phyloP scores from a whole-genome alignment of 495 filamentous ascomycete species.

The Trichoderma gamsii region DNA sequence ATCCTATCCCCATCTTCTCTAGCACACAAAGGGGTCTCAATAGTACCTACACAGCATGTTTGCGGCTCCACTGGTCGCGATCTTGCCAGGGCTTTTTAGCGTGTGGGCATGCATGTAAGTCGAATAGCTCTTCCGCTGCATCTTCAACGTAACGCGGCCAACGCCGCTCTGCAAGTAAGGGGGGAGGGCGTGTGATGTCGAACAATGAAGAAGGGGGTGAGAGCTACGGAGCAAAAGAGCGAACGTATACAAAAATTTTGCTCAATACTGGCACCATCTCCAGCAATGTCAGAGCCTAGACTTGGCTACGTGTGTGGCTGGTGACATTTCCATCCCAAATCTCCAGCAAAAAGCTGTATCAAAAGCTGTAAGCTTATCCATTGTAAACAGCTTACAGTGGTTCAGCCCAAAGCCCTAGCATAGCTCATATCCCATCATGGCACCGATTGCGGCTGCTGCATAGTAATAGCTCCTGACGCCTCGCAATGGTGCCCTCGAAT shows the following conservation, averaged over 20 bases:
- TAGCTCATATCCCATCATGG: background rate
- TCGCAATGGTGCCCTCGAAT: constrained; percentile 10
- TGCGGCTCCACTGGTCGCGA: background rate
- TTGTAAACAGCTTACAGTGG: background rate
- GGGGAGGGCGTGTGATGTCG: background rate
- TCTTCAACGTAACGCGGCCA: constrained; percentile 1
- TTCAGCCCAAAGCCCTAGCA: background rate
- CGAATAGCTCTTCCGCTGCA: background rate
- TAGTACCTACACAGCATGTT: background rate
- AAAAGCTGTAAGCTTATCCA: background rate
- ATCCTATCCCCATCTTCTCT: background rate
- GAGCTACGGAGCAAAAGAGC: background rate
- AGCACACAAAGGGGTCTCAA: background rate
- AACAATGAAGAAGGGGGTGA: background rate
- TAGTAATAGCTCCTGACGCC: background rate
- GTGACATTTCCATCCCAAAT: too few relatives aligned
- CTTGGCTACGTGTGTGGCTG: too few relatives aligned
- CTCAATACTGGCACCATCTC: too few relatives aligned
- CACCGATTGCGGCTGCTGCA: constrained; percentile 12
- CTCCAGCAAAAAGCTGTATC: background rate
- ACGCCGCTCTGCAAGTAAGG: background rate
- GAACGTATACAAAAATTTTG: background rate
- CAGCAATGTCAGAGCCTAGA: too few relatives aligned
- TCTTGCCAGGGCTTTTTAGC: background rate
- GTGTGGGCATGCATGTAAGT: background rate